Conservation (phyloP, 495 filamentous ascomycete species). For the Diplogelasinospora grovesii region DNA sequence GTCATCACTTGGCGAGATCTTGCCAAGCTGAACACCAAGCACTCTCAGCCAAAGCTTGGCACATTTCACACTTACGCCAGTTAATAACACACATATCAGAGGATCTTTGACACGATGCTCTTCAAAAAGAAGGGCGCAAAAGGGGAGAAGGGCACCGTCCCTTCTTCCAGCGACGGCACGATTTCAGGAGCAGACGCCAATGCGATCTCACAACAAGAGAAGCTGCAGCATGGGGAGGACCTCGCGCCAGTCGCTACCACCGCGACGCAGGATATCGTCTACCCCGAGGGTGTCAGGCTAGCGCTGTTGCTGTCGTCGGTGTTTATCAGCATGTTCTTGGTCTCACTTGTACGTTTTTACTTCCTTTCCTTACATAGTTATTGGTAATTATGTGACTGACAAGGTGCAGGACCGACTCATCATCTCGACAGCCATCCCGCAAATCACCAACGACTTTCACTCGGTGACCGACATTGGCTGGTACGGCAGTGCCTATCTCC, state of each 20-base stretch:
- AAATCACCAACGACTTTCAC: conserved; percentile 44
- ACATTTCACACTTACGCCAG: too few relatives aligned
- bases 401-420: conserved; percentile 30
- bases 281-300: conserved; percentile 24
- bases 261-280: conserved; percentile 15
- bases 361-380: not conserved
- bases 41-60: too few relatives aligned
- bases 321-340: conserved; percentile 30
- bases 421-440: conserved; percentile 43
- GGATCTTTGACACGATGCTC: too few relatives aligned
- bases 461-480: conserved; percentile 47
- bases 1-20: too few relatives aligned
- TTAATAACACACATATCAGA: too few relatives aligned
- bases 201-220: not conserved
- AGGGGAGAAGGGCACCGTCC: not conserved
- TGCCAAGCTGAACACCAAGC: too few relatives aligned
- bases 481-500: conserved; percentile 49
- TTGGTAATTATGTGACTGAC: not conserved
- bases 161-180: not conserved
- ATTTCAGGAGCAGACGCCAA: not conserved
- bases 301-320: conserved; percentile 23
- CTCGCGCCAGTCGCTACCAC: conserved; percentile 10
- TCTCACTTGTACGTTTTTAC: conserved; percentile 20
- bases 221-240: too few relatives aligned
- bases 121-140: conserved; percentile 6